Percentiles rank a stretch among this genome's conserved stretches.
Conservation (phyloP, 2,329 filamentous ascomycete species). For the Chrysoporthe deuterocubensis region DNA sequence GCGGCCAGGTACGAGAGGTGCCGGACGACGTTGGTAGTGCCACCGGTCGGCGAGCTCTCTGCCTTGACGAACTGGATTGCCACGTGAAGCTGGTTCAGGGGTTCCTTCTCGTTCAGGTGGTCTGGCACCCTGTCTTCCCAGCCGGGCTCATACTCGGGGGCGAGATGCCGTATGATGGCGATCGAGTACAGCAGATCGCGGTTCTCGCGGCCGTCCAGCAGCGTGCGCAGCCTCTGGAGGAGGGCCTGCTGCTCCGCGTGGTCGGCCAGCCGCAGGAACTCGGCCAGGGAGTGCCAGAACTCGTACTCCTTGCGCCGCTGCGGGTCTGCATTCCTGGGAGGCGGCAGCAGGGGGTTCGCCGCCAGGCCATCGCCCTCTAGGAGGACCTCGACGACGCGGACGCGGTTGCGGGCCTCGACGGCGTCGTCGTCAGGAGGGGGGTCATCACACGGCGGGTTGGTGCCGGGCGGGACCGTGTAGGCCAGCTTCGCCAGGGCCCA, state of each 20-base stretch:
- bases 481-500: conserved; percentile 62
- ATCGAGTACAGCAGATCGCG: conserved; percentile 91
- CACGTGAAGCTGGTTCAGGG: conserved; percentile 68
- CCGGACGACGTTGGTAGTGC: conserved; percentile 74
- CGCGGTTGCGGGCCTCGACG: conserved; percentile 68
- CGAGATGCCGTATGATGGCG: conserved; percentile 76
- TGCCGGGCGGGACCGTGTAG: conserved; percentile 43
- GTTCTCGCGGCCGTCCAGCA: conserved; percentile 82
- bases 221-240: conserved; percentile 66
- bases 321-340: conserved; percentile 54
- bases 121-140: conserved; percentile 60
- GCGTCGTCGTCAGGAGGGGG: conserved; percentile 62
- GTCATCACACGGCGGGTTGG: conserved; percentile 39
- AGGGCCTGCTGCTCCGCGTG: conserved; percentile 67
- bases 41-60: conserved; percentile 65
- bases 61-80: conserved; percentile 72
- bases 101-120: conserved; percentile 68
- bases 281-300: conserved; percentile 82
- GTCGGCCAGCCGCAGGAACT: conserved; percentile 68
- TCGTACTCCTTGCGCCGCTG: conserved; percentile 67
- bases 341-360: conserved; percentile 58
- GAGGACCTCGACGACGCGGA: conserved; percentile 77
- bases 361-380: conserved; percentile 71
- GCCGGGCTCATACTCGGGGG: conserved; percentile 65
- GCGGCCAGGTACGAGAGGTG: conserved; percentile 71